These are phyloP conservation scores for Phytophthora pinifolia DNA, from an alignment of 352 stramenopile species.

Conservation along the genomic window DNA sequence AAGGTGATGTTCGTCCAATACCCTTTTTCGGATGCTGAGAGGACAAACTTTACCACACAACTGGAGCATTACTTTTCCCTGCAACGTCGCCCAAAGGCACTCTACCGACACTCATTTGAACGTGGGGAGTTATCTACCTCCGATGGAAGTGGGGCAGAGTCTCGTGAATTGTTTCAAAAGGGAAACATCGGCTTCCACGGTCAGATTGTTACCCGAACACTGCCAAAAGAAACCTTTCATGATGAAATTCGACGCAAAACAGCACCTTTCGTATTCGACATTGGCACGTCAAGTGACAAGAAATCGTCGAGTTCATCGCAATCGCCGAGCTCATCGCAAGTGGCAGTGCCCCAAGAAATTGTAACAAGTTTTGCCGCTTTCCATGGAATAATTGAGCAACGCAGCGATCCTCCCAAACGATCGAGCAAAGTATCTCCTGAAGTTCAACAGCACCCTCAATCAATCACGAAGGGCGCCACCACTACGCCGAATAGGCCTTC, in stretches of 20 bases:
- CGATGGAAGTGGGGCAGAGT: neutral
- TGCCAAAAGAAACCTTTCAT: slow-evolving; percentile 25
- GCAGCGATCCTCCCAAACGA: slow-evolving; percentile 10
- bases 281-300: neutral
- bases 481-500: neutral
- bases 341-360: slow-evolving; percentile 17
- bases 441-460: neutral
- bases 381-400: slow-evolving; percentile 28
- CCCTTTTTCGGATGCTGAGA: slow-evolving; percentile 20
- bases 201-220: slow-evolving; percentile 25
- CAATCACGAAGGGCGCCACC: neutral
- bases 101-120: slow-evolving; percentile 59
- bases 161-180: slow-evolving; percentile 36
- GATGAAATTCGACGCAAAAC: slow-evolving; percentile 32
- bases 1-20: slow-evolving; percentile 32
- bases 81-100: slow-evolving; percentile 31
- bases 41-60: slow-evolving; percentile 4
- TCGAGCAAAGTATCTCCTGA: slow-evolving; percentile 15
- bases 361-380: slow-evolving; percentile 35
- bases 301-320: no score
- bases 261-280: slow-evolving; percentile 35
- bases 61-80: slow-evolving; percentile 38
- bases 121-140: neutral
- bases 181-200: slow-evolving; percentile 61
- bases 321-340: neutral